A percentile compares a stretch with the other conserved stretches of the same genome.
These are phyloP conservation scores for Rosa chinensis DNA, from an alignment of 306 rosid species.

Conservation along the genomic window DNA sequence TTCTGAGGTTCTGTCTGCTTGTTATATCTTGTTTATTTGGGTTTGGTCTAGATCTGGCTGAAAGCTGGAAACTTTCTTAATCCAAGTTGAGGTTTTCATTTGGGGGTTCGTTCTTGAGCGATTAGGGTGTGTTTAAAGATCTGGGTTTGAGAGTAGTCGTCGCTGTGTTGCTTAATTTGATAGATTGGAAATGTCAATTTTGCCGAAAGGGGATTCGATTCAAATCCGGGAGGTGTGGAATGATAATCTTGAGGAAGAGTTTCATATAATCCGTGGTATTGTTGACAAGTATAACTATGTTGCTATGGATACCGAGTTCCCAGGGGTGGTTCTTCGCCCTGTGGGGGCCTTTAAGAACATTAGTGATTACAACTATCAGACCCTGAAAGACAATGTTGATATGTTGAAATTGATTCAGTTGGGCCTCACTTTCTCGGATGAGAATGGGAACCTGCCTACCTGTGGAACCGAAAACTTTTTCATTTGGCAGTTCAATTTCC, in stretches of 20 bases:
- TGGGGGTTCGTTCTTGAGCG: slow-evolving; percentile 23
- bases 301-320: slow-evolving; percentile 95
- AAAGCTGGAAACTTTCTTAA: slow-evolving; percentile 19
- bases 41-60: neutral
- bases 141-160: slow-evolving; percentile 41
- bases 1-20: slow-evolving; percentile 22
- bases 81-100: slow-evolving; percentile 7
- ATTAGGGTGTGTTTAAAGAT: slow-evolving; percentile 40
- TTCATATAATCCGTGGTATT: slow-evolving; percentile 64
- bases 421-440: slow-evolving; percentile 86
- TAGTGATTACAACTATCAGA: slow-evolving; percentile 75
- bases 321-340: slow-evolving; percentile 91
- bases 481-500: slow-evolving; percentile 72
- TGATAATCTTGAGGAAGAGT: slow-evolving; percentile 76
- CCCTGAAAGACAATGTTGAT: slow-evolving; percentile 81
- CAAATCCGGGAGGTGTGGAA: slow-evolving; percentile 88
- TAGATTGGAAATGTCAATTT: slow-evolving; percentile 61
- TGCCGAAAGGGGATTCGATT: slow-evolving; percentile 72
- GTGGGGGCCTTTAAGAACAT: slow-evolving; percentile 70
- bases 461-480: slow-evolving; percentile 53
- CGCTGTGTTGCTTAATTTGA: slow-evolving; percentile 30
- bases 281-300: slow-evolving; percentile 58
- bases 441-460: slow-evolving; percentile 70
- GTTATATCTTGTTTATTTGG: neutral
- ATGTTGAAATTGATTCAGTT: slow-evolving; percentile 90